Base-by-base conservation (phyloP, 2,329 filamentous ascomycete species). In the Clonostachys sp. region DNA sequence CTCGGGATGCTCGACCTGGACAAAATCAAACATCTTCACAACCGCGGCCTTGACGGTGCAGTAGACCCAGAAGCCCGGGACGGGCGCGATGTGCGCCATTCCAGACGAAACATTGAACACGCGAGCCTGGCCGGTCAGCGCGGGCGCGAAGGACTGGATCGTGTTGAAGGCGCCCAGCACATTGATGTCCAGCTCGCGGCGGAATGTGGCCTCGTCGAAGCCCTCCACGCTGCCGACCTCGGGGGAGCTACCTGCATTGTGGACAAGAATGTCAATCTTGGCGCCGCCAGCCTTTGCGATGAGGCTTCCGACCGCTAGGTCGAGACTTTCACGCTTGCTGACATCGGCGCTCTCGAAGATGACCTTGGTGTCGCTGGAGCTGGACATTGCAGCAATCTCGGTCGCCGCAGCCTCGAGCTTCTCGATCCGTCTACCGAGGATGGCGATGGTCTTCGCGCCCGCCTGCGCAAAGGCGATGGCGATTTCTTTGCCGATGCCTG, bases 401-500 rank as follows among this genome's bases (percentile, higher is more conserved):
- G 50, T 41, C 1, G 46, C 56, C 1, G 65, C 57, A 5, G 45
- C 47, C 5, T 62, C 47, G 2, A 72, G 59, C 1, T 51, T 50
- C 1, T 55, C 52, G 1, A 54, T 30, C 1, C 61, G 63, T 4
- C 73, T 66, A 3, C 66, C 71, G 0, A 70, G 39, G 33, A 78
- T 62, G 17, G 65, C 57, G 10, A 75, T 54, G 1, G 58, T 60
- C 3, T 54, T 44, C 2, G 68, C 66, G 0, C 62, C 62, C 0
- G 74, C 75, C 6, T 56, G 51, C 3, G 66, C 60, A 50, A 76
- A 88, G 24, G 82, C 69, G 41, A 75, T 71, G 1, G 83, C 83
- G 9, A 84, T 76, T 1, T 81, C 80, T 49, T 79, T 77, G 2
- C 84, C 84, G 24, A 87, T 79, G 13, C 84, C 81, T 0, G 74